Base-by-base conservation (phyloP, 148 eudicot species). In the Chenopodium berlandieri region DNA sequence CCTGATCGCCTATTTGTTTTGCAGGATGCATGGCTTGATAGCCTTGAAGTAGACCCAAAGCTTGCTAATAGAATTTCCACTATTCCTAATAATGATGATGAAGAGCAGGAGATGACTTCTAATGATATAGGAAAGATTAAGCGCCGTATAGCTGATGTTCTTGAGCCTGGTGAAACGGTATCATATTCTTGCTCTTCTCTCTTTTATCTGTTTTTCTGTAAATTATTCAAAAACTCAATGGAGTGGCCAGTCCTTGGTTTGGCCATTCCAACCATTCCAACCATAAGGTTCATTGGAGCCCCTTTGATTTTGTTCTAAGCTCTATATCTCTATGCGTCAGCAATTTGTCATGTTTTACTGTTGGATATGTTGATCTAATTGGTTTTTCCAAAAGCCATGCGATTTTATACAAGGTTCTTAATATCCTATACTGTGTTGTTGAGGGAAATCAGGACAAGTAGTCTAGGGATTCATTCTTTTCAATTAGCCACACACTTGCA, bases 21-120 rank as follows among this genome's bases (percentile, higher is more conserved):
- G 83, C 90, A 94, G 99, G 99, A 96, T 84, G 98, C 99, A 65
- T 96, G 99, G 99, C 97, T 96, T 85, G 99, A 96, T 86, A 91
- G 91, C 87, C 77, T 90, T 81, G 90, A 90, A 80, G 87, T 88
- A 81, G 89, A 89, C 79, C 88, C 90, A 54, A 87, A 84, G 79
- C 92, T 88, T 78, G 91, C 93, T 71, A 82, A 60, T 72, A 91
- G 81, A 82, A 79, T 81, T 37, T 72, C 89, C 16, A 60, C 56
- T 50, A 48, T 81, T 16, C 77, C 85, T 34, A 82, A 73, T 72
- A 80, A 76, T 64, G 91, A 85, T 19, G 92, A 86, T 16, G 95
- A 89, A 63, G 86, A 75, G 75, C 75, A 80, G 23, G 97, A 92
- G 20, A 83, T 90, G 70, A 65, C 94, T 34, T 79, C 94, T 63